Evolutionary conservation across 2,329 filamentous ascomycete species (phyloP).

Genomic region (Lachnellula hyalina): DNA sequence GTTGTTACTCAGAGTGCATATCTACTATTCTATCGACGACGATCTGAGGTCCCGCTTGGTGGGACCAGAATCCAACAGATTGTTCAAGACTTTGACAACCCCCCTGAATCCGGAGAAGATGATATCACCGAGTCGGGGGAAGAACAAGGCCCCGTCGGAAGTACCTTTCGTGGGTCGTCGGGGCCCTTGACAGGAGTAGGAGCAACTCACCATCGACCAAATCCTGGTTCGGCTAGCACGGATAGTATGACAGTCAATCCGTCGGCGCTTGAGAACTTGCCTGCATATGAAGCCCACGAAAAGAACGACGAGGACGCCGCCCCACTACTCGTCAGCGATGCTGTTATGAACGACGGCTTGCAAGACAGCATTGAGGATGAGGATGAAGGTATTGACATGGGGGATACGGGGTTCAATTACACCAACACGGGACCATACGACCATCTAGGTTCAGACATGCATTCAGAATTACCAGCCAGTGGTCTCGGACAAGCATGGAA

Average conservation of each 20-base stretch:
- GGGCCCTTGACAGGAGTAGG: constrained; percentile 74
- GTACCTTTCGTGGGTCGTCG: constrained; percentile 88
- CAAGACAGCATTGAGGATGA: constrained; percentile 24
- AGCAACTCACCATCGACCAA: constrained; percentile 65
- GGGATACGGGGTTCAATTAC: constrained; percentile 18
- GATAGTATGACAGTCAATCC: constrained; percentile 27
- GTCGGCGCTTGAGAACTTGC: constrained; percentile 21
- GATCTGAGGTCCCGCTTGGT: constrained; percentile 71
- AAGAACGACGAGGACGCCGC: constrained; percentile 17
- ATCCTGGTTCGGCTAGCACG: constrained; percentile 46
- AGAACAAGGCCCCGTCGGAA: constrained; percentile 76
- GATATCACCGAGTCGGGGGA: constrained; percentile 62
- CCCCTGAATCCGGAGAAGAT: constrained; percentile 41
- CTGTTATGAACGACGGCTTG: constrained; percentile 20
- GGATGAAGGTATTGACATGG: constrained; percentile 29
- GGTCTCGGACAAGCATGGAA: constrained; percentile 12
- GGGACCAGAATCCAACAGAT: constrained; percentile 70
- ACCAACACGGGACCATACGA: constrained; percentile 10
- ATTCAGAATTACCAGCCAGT: too few relatives aligned
- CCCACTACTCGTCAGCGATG: constrained; percentile 10
- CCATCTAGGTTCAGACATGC: neutral
- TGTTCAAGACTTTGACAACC: constrained; percentile 55
- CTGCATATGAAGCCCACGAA: constrained; percentile 23
- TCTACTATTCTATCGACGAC: constrained; percentile 90
- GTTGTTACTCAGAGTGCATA: constrained; percentile 78